phyloP scores from a whole-genome alignment of 345 rosid genomes.

The Pistacia integerrima region DNA sequence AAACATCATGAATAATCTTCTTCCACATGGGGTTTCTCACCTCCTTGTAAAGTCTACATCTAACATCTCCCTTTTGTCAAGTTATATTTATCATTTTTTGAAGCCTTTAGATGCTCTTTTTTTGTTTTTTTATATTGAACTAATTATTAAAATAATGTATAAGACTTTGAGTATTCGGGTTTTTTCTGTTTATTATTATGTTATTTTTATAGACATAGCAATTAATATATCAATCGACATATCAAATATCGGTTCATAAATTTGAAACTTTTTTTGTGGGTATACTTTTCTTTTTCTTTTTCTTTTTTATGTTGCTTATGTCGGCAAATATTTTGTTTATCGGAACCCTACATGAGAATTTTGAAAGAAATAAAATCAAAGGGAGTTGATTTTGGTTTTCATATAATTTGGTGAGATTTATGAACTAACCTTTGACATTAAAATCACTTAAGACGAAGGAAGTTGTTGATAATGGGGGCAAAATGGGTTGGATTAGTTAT shows the following conservation, averaged over 20 bases:
- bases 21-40: not conserved
- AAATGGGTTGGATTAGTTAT: slow-evolving; percentile 5
- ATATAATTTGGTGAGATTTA: not conserved
- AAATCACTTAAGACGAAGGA: not conserved
- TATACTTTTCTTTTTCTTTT: too few species aligned
- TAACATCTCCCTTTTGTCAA: not conserved
- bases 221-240: too few species aligned
- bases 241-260: too few species aligned
- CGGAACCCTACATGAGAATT: not conserved
- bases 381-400: not conserved
- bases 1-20: not conserved
- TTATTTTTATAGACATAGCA: too few species aligned
- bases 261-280: too few species aligned
- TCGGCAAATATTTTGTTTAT: not conserved
- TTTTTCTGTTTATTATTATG: too few species aligned
- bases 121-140: not conserved
- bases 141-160: not conserved
- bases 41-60: not conserved
- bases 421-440: slow-evolving; percentile 8
- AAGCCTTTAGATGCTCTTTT: not conserved
- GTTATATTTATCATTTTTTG: not conserved
- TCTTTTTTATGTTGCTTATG: too few species aligned
- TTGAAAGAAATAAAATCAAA: not conserved
- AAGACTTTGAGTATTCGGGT: not conserved
- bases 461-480: not conserved